Evolutionary conservation across 2,329 filamentous ascomycete species (phyloP), one percentile per base, ranked within the genome.

Genomic region (Fusarium musae): DNA sequence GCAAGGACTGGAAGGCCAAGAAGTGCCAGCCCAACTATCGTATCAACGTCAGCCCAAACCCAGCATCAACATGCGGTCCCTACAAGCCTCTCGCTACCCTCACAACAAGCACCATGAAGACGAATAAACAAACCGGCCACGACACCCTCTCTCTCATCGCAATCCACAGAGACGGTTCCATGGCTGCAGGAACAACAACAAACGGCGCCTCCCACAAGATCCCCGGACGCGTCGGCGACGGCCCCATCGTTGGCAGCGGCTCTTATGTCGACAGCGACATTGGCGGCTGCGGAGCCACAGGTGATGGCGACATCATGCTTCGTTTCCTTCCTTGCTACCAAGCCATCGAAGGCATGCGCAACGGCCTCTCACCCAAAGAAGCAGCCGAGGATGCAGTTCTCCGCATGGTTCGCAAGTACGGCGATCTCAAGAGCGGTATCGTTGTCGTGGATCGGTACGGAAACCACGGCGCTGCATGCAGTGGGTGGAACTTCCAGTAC

Each of bases 261-360:
- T 87, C 86, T 3, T 89, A 89, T 70, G 87, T 87, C 6, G 87
- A 89, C 69, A 81, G 81, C 9, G 86, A 87, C 6, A 84, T 87
- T 3, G 87, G 87, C 4, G 87, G 85, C 1, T 89, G 87, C 71
- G 87, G 87, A 12, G 87, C 87, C 4, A 89, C 87, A 1, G 87
- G 87, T 3, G 87, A 89, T 60, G 87, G 87, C 2, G 87, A 89
- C 73, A 78, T 89, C 66, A 88, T 89, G 87, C 87, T 88, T 84
- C 83, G 87, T 8, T 88, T 89, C 69, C 76, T 89, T 30, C 87
- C 87, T 1, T 89, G 87, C 75, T 89, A 89, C 72, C 87, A 89
- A 74, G 87, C 87, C 3, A 84, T 89, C 2, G 87, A 89, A 80
- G 88, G 81, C 65, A 66, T 89, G 77, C 81, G 87, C 16, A 78